These are phyloP conservation scores for Penicillium sp. DNA, from an alignment of 2,329 filamentous ascomycete species.

Conservation along the genomic window DNA sequence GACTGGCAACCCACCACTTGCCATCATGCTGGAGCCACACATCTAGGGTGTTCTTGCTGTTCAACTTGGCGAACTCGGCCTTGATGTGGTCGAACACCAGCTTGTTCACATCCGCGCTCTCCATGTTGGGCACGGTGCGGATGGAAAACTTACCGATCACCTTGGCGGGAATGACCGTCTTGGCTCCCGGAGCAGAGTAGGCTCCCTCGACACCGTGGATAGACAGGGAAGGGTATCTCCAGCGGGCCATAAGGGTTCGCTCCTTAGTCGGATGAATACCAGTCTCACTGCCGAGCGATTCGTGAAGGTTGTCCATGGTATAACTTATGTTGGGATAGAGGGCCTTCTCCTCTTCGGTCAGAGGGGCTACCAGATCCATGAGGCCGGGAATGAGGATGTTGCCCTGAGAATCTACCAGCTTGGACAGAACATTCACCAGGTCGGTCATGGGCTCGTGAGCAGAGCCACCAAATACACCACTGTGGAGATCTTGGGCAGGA, in stretches of 20 bases:
- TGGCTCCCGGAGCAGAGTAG: conserved; percentile 88
- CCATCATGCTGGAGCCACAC: conserved; percentile 82
- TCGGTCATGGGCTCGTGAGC: conserved; percentile 99
- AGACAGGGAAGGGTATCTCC: conserved; percentile 91
- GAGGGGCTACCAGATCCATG: conserved; percentile 84
- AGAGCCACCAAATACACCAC: conserved; percentile 93
- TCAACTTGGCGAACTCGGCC: conserved; percentile 78
- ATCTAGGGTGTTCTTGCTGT: conserved; percentile 87
- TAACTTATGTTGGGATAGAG: conserved; percentile 91
- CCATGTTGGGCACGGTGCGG: conserved; percentile 96
- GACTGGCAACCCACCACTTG: conserved; percentile 98
- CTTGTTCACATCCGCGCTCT: conserved; percentile 82
- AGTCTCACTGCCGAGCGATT: conserved; percentile 85
- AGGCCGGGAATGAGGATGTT: conserved; percentile 95
- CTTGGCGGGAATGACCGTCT: conserved; percentile 98
- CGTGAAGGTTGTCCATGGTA: conserved; percentile 92
- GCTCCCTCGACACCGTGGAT: conserved; percentile 94
- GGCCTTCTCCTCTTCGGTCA: conserved; percentile 79
- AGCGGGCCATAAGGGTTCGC: conserved; percentile 88
- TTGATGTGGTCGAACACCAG: conserved; percentile 81
- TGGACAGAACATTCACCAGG: conserved; percentile 75
- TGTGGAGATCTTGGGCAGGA: conserved; percentile 90
- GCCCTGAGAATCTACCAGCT: conserved; percentile 83
- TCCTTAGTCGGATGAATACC: conserved; percentile 88
- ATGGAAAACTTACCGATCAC: conserved; percentile 98